phyloP scores from a whole-genome alignment of 768 basidiomycete species.

The Inosperma sp. region DNA sequence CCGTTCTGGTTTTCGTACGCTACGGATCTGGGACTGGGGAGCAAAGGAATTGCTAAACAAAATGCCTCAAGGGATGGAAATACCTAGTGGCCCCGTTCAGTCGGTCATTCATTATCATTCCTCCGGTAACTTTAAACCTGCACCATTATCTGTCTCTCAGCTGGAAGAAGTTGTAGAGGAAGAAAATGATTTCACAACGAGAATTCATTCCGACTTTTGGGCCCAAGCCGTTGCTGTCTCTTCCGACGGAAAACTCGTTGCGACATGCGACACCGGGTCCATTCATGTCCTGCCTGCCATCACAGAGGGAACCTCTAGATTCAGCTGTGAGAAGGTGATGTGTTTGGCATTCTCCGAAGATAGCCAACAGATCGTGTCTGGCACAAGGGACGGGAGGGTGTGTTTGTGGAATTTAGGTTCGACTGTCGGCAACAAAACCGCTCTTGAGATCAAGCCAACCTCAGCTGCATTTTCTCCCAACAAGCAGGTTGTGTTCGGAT shows the following conservation, averaged over 20 bases:
- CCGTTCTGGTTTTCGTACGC: conserved; percentile 6
- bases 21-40: conserved; percentile 19
- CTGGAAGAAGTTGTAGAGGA: not conserved
- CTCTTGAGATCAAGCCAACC: not conserved
- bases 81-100: not conserved
- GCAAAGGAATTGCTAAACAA: conserved; percentile 1
- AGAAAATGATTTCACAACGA: not conserved
- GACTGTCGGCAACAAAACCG: not conserved
- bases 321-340: not conserved
- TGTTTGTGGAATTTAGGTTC: not conserved
- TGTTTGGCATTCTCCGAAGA: not conserved
- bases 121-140: not conserved
- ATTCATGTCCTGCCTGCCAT: not conserved
- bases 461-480: not conserved
- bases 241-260: not conserved
- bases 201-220: not conserved
- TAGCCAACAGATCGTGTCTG: not conserved
- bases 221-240: not conserved
- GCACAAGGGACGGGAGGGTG: not conserved
- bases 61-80: too few relatives aligned
- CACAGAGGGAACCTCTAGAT: not conserved
- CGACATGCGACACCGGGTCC: not conserved
- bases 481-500: not conserved
- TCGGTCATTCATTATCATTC: too few relatives aligned
- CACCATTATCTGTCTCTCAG: not conserved